Conservation (phyloP, 208 protist genomes). For the Vickermania spadyakhi region DNA sequence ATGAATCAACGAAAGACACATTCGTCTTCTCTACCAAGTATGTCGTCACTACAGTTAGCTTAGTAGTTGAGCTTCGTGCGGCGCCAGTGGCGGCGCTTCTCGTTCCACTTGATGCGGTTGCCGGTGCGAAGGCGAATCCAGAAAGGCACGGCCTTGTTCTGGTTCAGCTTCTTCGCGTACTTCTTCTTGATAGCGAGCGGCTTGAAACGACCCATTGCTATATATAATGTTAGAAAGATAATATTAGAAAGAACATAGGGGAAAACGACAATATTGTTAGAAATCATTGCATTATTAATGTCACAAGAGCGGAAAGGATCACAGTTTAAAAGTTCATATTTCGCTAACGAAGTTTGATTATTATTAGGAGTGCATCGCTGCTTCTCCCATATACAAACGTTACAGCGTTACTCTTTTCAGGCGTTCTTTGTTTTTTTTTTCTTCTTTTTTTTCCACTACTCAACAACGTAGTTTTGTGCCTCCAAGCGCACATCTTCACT, state of each 20-base stretch:
- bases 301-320: too few relatives aligned
- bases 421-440: too few relatives aligned
- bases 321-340: not conserved
- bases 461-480: slow-evolving; percentile 40
- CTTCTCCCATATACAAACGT: too few relatives aligned
- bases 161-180: slow-evolving; percentile 92
- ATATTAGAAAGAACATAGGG: slow-evolving; percentile 1
- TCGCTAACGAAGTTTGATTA: slow-evolving; percentile 2
- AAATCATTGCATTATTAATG: too few relatives aligned
- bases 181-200: slow-evolving; percentile 90
- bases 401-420: too few relatives aligned
- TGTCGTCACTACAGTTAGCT: slow-evolving; percentile 5
- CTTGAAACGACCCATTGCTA: slow-evolving; percentile 85
- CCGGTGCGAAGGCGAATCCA: slow-evolving; percentile 90
- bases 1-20: not conserved
- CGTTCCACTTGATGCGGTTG: slow-evolving; percentile 92
- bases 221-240: slow-evolving; percentile 5
- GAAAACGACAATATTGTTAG: slow-evolving; percentile 6
- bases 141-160: slow-evolving; percentile 92
- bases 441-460: too few relatives aligned
- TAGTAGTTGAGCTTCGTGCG: slow-evolving; percentile 93
- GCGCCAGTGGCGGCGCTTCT: slow-evolving; percentile 94
- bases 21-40: not conserved
- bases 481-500: slow-evolving; percentile 39
- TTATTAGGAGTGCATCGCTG: too few relatives aligned